Conservation (phyloP, 2,329 filamentous ascomycete species). For the Didymella glomerata region DNA sequence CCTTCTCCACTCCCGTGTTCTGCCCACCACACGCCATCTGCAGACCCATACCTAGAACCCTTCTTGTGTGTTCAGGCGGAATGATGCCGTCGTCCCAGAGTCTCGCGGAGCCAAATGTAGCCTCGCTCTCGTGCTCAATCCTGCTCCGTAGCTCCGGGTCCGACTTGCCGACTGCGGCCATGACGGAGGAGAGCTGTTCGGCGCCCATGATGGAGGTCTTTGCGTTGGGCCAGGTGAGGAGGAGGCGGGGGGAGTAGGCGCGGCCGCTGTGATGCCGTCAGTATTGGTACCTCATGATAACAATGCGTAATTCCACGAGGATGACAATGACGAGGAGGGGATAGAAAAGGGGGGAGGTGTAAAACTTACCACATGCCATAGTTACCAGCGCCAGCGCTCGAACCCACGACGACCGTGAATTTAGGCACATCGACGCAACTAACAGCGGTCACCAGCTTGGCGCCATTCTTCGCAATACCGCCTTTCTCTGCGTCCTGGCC, state of each 20-base stretch:
- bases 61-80: constrained; percentile 58
- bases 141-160: constrained; percentile 82
- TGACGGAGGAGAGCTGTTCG: constrained; percentile 89
- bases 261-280: constrained; percentile 66
- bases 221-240: constrained; percentile 99
- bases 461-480: constrained; percentile 97
- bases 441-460: constrained; percentile 94
- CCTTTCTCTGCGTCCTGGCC: constrained; percentile 90
- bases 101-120: constrained; percentile 84
- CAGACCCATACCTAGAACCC: constrained; percentile 59
- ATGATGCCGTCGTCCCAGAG: constrained; percentile 76
- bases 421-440: constrained; percentile 95
- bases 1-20: constrained; percentile 44
- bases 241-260: constrained; percentile 87
- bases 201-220: constrained; percentile 95
- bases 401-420: constrained; percentile 95
- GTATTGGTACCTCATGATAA: too few species aligned
- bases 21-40: constrained; percentile 56
- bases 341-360: too few species aligned
- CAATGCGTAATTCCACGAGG: background rate
- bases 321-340: background rate
- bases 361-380: constrained; percentile 86
- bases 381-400: constrained; percentile 91
- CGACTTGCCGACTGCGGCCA: constrained; percentile 90
- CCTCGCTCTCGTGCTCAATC: constrained; percentile 90